Percentiles rank a stretch among this genome's conserved stretches.
phyloP scores from a whole-genome alignment of 1,139 yeast species.

The Zygosaccharomyces sapae region DNA sequence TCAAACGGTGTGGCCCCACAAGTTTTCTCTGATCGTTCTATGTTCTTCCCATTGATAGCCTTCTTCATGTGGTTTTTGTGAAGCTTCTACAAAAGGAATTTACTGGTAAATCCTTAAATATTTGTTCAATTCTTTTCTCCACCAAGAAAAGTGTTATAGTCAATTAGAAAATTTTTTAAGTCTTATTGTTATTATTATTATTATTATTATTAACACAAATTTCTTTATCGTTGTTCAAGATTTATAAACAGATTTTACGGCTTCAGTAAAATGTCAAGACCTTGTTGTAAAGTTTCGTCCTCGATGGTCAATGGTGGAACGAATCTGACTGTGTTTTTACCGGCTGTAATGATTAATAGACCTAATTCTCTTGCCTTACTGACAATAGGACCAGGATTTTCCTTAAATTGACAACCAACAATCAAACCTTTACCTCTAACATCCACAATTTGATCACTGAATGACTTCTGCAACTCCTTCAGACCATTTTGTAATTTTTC shows the following conservation, averaged over 20 bases:
- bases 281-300: slow-evolving; percentile 61
- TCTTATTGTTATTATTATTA: neutral
- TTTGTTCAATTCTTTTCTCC: neutral
- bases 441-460: slow-evolving; percentile 56
- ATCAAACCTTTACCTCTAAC: slow-evolving; percentile 87
- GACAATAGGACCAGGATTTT: slow-evolving; percentile 64
- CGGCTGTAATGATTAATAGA: slow-evolving; percentile 80
- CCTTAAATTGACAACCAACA: slow-evolving; percentile 71
- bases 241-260: slow-evolving; percentile 41
- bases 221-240: slow-evolving; percentile 7
- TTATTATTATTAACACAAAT: neutral
- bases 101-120: slow-evolving; percentile 2
- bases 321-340: slow-evolving; percentile 80
- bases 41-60: slow-evolving; percentile 10
- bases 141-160: neutral
- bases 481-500: slow-evolving; percentile 51
- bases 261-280: slow-evolving; percentile 59
- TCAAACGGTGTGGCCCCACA: slow-evolving; percentile 5
- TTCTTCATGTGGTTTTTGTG: slow-evolving; percentile 15
- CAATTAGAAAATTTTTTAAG: neutral
- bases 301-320: slow-evolving; percentile 90
- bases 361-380: slow-evolving; percentile 73
- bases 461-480: slow-evolving; percentile 47
- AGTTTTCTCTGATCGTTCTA: slow-evolving; percentile 4
- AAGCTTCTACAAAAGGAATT: neutral